Conservation (phyloP, 2,329 filamentous ascomycete species). For the Magnaporthales sp. region DNA sequence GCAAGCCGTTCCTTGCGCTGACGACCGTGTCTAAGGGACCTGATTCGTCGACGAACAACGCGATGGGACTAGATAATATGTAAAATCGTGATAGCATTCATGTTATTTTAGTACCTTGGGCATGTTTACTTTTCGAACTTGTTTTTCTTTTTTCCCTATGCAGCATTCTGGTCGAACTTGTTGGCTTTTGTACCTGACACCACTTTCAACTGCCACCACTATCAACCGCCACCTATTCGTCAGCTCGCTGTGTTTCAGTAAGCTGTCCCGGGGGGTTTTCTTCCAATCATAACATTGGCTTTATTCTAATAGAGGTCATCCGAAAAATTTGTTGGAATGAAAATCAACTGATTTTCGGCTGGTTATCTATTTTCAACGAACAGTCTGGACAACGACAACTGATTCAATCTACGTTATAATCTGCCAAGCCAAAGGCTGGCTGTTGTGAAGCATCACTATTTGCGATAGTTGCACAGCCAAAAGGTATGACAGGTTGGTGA, state of each 20-base stretch:
- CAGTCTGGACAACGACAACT: background rate
- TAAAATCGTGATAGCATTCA: background rate
- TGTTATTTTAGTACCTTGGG: background rate
- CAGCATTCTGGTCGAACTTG: background rate
- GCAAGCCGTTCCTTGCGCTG: background rate
- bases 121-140: background rate
- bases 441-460: background rate
- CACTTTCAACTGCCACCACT: no score
- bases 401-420: background rate
- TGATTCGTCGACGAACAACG: background rate
- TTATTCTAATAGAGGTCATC: background rate
- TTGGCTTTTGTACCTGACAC: background rate
- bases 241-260: background rate
- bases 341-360: background rate
- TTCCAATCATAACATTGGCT: background rate
- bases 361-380: background rate
- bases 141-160: background rate
- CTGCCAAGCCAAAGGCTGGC: background rate
- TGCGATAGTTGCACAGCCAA: background rate
- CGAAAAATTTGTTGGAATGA: background rate
- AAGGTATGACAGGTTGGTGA: background rate
- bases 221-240: background rate
- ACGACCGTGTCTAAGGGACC: background rate
- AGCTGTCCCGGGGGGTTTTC: background rate
- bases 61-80: background rate